Percentiles rank a stretch among this genome's conserved stretches.
Conservation (phyloP, 202 grass and related monocot species). For the Sporobolus alterniflorus region DNA sequence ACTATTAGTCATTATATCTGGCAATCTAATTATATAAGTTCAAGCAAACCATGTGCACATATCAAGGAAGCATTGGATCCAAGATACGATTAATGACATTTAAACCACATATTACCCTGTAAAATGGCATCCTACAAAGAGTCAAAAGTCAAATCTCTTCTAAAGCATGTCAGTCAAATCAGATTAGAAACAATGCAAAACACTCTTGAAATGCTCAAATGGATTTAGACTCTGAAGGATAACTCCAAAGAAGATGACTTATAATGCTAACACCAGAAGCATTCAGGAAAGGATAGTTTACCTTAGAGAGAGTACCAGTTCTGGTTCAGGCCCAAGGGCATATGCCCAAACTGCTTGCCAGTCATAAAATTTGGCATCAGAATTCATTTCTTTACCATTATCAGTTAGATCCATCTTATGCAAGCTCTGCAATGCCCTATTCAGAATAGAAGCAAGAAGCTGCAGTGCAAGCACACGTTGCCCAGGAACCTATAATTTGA, state of each 20-base stretch:
- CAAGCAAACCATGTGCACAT: not conserved
- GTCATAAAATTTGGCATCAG: conserved; percentile 55
- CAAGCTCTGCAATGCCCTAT: conserved; percentile 68
- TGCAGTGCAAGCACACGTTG: conserved; percentile 84
- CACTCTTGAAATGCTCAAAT: not conserved
- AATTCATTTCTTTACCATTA: conserved; percentile 45
- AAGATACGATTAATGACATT: not conserved
- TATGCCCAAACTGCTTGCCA: conserved; percentile 99
- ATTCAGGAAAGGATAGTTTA: conserved; percentile 34
- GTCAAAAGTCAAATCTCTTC: not conserved
- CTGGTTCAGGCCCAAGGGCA: conserved; percentile 89
- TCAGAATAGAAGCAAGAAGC: conserved; percentile 83
- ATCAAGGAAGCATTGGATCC: not conserved
- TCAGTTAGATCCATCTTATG: conserved; percentile 57
- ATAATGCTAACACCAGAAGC: not conserved
- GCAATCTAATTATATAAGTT: not conserved
- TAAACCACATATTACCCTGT: not conserved
- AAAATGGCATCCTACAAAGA: not conserved
- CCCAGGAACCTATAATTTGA: conserved; percentile 83
- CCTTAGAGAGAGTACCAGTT: conserved; percentile 87
- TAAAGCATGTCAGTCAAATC: not conserved
- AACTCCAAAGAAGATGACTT: not conserved
- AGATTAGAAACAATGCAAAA: not conserved
- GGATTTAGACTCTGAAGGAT: conserved; percentile 5
- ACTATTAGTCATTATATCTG: not conserved